Base-by-base conservation (phyloP, 257 asterid species). In the Eucommia ulmoides region DNA sequence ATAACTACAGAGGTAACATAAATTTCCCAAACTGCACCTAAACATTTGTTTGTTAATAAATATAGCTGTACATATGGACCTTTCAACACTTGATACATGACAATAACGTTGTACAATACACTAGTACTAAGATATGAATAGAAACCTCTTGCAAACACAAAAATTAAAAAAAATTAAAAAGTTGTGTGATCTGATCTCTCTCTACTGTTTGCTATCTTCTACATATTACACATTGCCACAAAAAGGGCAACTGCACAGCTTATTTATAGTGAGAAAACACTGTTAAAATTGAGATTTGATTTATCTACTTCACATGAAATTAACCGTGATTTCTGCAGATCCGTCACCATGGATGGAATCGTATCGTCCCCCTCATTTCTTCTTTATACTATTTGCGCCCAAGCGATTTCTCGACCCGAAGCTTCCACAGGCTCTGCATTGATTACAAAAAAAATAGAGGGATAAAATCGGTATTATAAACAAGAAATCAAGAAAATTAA, bases 341-440 rank as follows among this genome's bases (percentile, higher is more conserved):
- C 35, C 18, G 25, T 33, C 51, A 41, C 12, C 12, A 29, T 49
- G 23, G 49, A 42, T 49, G 41, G 52, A 58, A 38, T 48, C 63
- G 38, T 53, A 49, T 48, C 23, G 46, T 20, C 48, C 17, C 19
- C 49, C 51, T 58, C 20, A 29, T 21, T 14, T 48, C 50, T 49
- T 22, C 7, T 29, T 29, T 29, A 29, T 6, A 3, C 54, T 50
- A 65, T 20, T 60, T 61, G 29, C 41, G 41, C 58, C 23, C 24
- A 49, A 55, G 63, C 24, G 71, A 71, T 71, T 75, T 85, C 51
- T 78, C 93, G 14, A 70, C 79, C 22, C 94, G 88, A 46, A 54
- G 74, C 70, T 63, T 80, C 98, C 98, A 89, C 59, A 58, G 60
- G 68, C 79, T 67, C 98, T 89, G 93, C 83, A 73, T n/a, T n/a